Base-by-base conservation (phyloP, 176 grass and related monocot genomes). In the Guadua angustifolia region DNA sequence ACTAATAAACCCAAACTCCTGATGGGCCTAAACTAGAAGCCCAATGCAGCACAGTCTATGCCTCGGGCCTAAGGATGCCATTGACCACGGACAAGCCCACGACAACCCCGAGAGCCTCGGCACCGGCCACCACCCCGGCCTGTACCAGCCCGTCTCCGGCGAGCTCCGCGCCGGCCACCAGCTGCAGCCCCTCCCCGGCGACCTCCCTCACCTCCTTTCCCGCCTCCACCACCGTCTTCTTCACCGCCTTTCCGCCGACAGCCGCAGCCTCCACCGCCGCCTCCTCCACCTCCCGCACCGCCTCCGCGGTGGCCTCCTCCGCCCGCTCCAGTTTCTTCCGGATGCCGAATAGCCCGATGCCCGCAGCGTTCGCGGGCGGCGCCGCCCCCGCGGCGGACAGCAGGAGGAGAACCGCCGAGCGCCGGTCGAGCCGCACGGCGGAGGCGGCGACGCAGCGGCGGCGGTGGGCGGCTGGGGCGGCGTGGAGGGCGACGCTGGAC, bases 301-400 rank as follows among this genome's bases (percentile, higher is more conserved):
- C 88, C 82, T 85, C 88, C 5, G 38, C 85, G 25, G 86, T 86
- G 0, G 77, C 87, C 69, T 90, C 87, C 82, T 92, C 92, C 74
- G 89, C 89, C 60, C 82, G 61, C 82, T 92, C 82, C 75, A 97
- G 88, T 32, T 82, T 87, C 81, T 94, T 97, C 52, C 95, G 82
- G 90, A 97, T 87, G 57, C 95, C 95, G 75, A 97, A 97, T 1
- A 97, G 82, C 18, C 90, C 90, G 58, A 97, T 92, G 68, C 88
- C 59, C 5, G 53, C 84, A 2, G 94, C 90, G 60, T 85, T 66
- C 40, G 95, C 92, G 0, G 81, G 42, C 3, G 74, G 58, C 29
- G 63, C 22, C 26, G 5, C 42, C 24, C 65, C 32, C 6, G 86
- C 87, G 71, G 88, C 73, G 8, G 89, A 79, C 39, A 97, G 84